These are phyloP conservation scores for Gamsiella multidivaricata DNA, from an alignment of 192 early-diverging fungal genomes.

Conservation along the genomic window DNA sequence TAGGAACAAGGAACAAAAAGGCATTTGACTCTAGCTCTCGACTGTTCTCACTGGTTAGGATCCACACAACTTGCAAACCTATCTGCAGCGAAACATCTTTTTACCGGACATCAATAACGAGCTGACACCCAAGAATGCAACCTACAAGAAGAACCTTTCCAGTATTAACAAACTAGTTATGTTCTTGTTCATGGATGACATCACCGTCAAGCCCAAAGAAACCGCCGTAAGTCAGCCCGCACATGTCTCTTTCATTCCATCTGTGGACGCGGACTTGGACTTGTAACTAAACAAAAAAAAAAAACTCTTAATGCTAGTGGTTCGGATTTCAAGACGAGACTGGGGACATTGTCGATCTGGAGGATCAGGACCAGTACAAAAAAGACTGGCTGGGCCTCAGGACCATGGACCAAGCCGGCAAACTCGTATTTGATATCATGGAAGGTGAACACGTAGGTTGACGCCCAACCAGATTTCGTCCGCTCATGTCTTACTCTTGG, in stretches of 20 bases:
- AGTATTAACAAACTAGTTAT: constrained; percentile 84
- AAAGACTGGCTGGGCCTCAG: constrained; percentile 80
- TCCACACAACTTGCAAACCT: constrained; percentile 69
- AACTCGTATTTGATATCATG: constrained; percentile 58
- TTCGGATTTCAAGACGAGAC: constrained; percentile 74
- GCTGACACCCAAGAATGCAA: constrained; percentile 58
- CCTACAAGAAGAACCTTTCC: constrained; percentile 68
- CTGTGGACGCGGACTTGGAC: neutral
- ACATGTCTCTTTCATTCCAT: constrained; percentile 7
- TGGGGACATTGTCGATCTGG: constrained; percentile 61
- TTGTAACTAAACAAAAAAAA: neutral
- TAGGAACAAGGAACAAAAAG: constrained; percentile 14
- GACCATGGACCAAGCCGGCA: constrained; percentile 59
- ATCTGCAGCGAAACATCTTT: constrained; percentile 83
- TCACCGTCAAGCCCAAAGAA: constrained; percentile 75
- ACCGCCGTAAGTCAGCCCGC: constrained; percentile 59
- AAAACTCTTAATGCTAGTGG: constrained; percentile 57
- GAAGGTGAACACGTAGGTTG: constrained; percentile 66
- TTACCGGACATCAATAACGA: constrained; percentile 93
- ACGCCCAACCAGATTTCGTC: too few relatives aligned
- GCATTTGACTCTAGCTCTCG: neutral
- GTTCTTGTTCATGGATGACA: constrained; percentile 82
- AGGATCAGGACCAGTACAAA: constrained; percentile 68
- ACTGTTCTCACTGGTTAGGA: constrained; percentile 42
- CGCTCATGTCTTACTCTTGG: neutral